Base-by-base conservation (phyloP, 441 rosid genomes). In the Pelargonium myrrhifolium region DNA sequence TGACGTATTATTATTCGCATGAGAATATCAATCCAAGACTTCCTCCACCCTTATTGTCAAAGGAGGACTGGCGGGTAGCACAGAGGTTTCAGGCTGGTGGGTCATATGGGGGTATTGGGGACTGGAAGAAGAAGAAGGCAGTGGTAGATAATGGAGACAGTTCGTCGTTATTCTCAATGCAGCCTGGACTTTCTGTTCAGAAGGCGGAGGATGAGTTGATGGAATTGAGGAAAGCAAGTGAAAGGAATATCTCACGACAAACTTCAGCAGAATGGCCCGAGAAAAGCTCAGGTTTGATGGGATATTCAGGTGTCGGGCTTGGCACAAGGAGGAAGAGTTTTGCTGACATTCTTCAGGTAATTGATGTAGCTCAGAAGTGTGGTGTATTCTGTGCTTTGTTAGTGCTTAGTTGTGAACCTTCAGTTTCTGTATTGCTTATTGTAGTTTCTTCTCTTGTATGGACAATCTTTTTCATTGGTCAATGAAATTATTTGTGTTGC, bases 271-370 rank as follows among this genome's bases (percentile, higher is more conserved):
- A 83, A 69, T 79, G 86, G 82, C 80, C 76, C 24, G 82, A 80
- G 68, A 81, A 83, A 80, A 78, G 79, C 5, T 75, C 82, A 66
- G 72, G 80, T 55, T 68, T 74, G 62, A 67, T 35, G 68, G 88
- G 82, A 69, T 55, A 75, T 65, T 72, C 86, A 62, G 78, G 78
- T 59, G 62, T 78, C 71, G 89, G 85, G 63, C 77, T 91, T 78
- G 94, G 91, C 15, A 70, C 83, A 1, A 86, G 97, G 84, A 87
- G 92, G 86, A 94, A 86, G 86, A 94, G 99, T 82, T 91, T 89
- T 74, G 90, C 99, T 11, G 97, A 89, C 86, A 91, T 89, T 76
- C 89, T 94, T 77, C 97, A 89, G 96, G 97, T 89, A 71, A 62
- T 62, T 42, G 22, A 68, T 74, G 72, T 68, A 20, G 40, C 28